Evolutionary conservation across 768 basidiomycete species (phyloP).

Genomic region (Suillus placidus): DNA sequence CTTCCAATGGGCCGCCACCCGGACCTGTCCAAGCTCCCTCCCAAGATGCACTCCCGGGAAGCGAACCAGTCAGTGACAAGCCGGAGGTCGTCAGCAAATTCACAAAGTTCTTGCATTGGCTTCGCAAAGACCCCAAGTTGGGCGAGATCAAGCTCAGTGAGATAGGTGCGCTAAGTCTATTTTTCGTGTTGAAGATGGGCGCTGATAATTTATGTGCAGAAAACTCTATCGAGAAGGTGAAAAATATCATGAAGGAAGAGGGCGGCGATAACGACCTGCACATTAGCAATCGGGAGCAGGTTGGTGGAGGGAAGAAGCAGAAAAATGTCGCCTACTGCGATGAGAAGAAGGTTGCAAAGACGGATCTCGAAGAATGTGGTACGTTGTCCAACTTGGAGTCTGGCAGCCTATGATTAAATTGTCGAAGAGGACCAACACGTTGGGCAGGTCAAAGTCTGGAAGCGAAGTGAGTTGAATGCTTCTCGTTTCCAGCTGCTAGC

Average conservation of each 20-base stretch:
- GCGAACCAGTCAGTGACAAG: background rate
- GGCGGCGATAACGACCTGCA: background rate
- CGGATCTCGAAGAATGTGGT: conserved; percentile 15
- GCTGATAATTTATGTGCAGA: background rate
- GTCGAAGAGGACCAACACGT: background rate
- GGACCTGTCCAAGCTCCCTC: background rate
- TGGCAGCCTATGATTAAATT: background rate
- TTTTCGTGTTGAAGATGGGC: background rate
- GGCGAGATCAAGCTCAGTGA: conserved; percentile 2
- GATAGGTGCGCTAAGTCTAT: background rate
- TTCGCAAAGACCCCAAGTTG: conserved; percentile 5
- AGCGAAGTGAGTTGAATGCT: background rate
- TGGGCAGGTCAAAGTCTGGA: conserved; percentile 6
- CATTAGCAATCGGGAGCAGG: conserved; percentile 10
- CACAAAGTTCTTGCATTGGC: background rate
- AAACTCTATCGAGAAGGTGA: conserved; percentile 10
- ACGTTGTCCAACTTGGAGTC: background rate
- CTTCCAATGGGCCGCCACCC: background rate
- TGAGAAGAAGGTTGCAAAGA: conserved; percentile 11
- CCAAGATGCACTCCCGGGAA: too few species aligned
- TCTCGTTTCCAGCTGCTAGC: background rate
- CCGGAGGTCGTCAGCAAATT: background rate
- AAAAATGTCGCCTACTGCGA: conserved; percentile 18
- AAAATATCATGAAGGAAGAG: conserved; percentile 5
- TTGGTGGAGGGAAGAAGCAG: conserved; percentile 16